phyloP scores from a whole-genome alignment of 768 basidiomycete species.

The Erythrobasidium yunnanense region DNA sequence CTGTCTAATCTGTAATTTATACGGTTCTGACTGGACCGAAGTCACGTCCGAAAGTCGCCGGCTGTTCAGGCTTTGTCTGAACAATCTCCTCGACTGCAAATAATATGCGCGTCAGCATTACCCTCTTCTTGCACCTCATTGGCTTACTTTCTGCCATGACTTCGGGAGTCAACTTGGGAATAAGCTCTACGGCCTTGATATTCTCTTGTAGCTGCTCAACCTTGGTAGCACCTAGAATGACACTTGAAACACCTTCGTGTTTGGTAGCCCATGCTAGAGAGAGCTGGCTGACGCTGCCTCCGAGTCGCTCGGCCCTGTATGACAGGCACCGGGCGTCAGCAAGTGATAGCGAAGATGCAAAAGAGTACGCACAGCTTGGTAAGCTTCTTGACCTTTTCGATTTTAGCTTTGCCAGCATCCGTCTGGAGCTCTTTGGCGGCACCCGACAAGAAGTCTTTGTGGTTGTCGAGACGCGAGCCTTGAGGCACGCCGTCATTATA shows the following conservation, averaged over 20 bases:
- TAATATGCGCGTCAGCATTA: too few species aligned
- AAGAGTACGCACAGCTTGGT: conserved; percentile 19
- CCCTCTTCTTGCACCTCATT: neutral
- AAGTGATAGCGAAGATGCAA: conserved; percentile 1
- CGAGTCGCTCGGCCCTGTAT: conserved; percentile 47
- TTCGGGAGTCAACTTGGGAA: conserved; percentile 60
- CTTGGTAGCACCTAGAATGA: conserved; percentile 46
- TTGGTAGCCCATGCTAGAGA: conserved; percentile 66
- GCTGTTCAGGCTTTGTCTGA: conserved; percentile 33
- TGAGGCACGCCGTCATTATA: conserved; percentile 55
- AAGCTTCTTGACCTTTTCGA: conserved; percentile 38
- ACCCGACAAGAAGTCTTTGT: conserved; percentile 51
- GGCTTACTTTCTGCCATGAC: conserved; percentile 49
- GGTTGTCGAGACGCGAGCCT: conserved; percentile 58
- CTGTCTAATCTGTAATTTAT: too few species aligned
- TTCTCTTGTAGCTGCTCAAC: conserved; percentile 58
- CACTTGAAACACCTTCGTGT: conserved; percentile 41
- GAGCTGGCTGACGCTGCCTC: conserved; percentile 53
- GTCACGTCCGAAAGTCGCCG: neutral
- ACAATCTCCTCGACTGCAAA: conserved; percentile 59
- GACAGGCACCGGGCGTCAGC: conserved; percentile 8
- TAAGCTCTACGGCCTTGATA: conserved; percentile 58
- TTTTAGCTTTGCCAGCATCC: conserved; percentile 44
- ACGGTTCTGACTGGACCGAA: neutral
- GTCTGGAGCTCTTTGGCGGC: conserved; percentile 50